These are phyloP conservation scores for Trichosanthes truncata DNA, from an alignment of 306 rosid species.

Conservation along the genomic window DNA sequence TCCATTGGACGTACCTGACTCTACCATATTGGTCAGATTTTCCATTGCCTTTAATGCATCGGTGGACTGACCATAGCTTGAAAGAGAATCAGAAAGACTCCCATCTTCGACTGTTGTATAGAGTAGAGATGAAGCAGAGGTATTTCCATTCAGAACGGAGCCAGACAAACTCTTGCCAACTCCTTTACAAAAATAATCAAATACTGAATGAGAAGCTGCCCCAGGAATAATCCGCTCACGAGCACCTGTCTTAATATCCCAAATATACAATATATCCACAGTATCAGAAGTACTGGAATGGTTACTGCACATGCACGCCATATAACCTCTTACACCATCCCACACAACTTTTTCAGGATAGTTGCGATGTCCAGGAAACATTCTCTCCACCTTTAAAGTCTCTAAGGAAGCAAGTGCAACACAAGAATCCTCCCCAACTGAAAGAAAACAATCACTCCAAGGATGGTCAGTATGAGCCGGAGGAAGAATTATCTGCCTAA, in stretches of 20 bases:
- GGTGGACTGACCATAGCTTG: conserved; percentile 28
- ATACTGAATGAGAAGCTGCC: conserved; percentile 82
- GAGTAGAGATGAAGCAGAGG: conserved; percentile 78
- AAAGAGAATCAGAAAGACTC: conserved; percentile 37
- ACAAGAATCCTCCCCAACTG: conserved; percentile 93
- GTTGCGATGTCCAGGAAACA: conserved; percentile 81
- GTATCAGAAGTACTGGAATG: conserved; percentile 58
- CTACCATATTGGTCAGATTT: conserved; percentile 29
- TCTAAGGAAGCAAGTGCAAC: conserved; percentile 81
- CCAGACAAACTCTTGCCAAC: conserved; percentile 57
- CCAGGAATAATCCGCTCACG: conserved; percentile 82
- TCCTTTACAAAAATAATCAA: conserved; percentile 80
- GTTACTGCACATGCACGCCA: conserved; percentile 68
- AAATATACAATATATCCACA: conserved; percentile 54
- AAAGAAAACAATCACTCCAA: conserved; percentile 87
- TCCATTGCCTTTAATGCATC: conserved; percentile 40
- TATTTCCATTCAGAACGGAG: conserved; percentile 63
- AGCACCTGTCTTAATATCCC: conserved; percentile 94
- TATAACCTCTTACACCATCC: conserved; percentile 86
- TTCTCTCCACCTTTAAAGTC: conserved; percentile 84
- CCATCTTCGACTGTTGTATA: conserved; percentile 69
- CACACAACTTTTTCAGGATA: conserved; percentile 89
- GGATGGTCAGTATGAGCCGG: conserved; percentile 53
- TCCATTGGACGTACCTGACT: conserved; percentile 32
- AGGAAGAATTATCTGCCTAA: conserved; percentile 82